Evolutionary conservation across 2,329 filamentous ascomycete genomes (phyloP).

Genomic region (Geosmithia putterillii): DNA sequence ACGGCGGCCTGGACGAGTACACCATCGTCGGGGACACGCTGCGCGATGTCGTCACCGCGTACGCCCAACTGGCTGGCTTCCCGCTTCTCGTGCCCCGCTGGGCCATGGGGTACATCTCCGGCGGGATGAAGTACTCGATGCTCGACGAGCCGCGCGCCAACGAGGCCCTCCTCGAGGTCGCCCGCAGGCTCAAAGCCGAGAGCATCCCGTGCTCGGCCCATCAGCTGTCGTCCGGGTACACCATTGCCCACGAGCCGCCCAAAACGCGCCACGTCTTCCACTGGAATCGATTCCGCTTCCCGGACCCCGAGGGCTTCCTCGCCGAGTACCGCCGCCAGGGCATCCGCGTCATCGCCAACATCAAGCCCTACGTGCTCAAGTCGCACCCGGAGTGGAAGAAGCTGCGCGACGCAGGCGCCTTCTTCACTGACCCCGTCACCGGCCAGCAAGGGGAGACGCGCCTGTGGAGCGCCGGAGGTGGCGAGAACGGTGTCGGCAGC

Average conservation of each 20-base stretch:
- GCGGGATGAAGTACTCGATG: constrained; percentile 45
- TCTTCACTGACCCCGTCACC: constrained; percentile 50
- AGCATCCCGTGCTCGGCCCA: constrained; percentile 60
- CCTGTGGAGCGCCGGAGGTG: constrained; percentile 62
- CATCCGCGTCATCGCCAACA: constrained; percentile 57
- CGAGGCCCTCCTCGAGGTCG: constrained; percentile 48
- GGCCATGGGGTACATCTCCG: constrained; percentile 62
- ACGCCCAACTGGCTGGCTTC: constrained; percentile 56
- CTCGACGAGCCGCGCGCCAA: constrained; percentile 37
- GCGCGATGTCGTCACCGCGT: constrained; percentile 51
- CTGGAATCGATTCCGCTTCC: constrained; percentile 61
- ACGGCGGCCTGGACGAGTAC: constrained; percentile 62
- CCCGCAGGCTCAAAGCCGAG: constrained; percentile 46
- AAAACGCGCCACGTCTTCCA: constrained; percentile 58
- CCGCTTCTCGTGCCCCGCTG: constrained; percentile 57
- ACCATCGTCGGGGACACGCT: constrained; percentile 54
- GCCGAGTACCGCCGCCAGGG: constrained; percentile 49
- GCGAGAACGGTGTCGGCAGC: constrained; percentile 55
- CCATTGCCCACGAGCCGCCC: constrained; percentile 51
- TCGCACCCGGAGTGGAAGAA: constrained; percentile 56
- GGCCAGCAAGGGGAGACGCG: constrained; percentile 41
- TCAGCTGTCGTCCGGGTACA: constrained; percentile 64
- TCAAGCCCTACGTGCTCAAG: constrained; percentile 59
- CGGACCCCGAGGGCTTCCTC: constrained; percentile 52
- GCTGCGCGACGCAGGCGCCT: constrained; percentile 42